Percentiles rank a stretch among this genome's conserved stretches.
These are phyloP conservation scores for Takakia lepidozioides DNA, from an alignment of 225 moss, liverwort and hornwort species.

Conservation along the genomic window DNA sequence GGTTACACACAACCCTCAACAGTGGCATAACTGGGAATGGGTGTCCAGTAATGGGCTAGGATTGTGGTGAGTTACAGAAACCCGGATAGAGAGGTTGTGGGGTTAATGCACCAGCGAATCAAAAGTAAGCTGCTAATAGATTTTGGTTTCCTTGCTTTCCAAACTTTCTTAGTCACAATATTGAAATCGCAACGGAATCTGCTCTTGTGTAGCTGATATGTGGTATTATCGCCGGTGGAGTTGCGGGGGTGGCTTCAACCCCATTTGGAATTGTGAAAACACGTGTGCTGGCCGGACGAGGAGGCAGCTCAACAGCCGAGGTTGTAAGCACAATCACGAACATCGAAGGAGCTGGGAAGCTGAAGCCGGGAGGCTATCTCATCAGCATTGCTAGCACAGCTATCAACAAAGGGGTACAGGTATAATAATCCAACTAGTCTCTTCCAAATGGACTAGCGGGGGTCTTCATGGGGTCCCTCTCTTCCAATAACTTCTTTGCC, in stretches of 20 bases:
- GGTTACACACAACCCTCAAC: no score
- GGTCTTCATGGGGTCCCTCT: not conserved
- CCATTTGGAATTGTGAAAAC: constrained; percentile 66
- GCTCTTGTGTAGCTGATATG: constrained; percentile 54
- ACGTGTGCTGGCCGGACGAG: constrained; percentile 66
- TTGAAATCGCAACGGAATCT: not conserved
- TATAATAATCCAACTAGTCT: constrained; percentile 10
- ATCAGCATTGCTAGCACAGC: constrained; percentile 43
- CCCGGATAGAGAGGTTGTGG: not conserved
- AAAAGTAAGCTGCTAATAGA: not conserved
- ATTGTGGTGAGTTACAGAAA: no score
- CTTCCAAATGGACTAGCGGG: not conserved
- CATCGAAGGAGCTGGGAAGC: constrained; percentile 54
- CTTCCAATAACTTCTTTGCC: not conserved
- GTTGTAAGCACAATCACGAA: constrained; percentile 42
- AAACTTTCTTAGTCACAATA: not conserved
- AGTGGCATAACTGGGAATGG: no score
- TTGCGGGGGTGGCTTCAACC: constrained; percentile 36
- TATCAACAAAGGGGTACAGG: constrained; percentile 78
- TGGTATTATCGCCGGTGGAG: constrained; percentile 77
- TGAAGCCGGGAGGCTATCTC: constrained; percentile 27
- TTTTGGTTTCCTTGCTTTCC: not conserved
- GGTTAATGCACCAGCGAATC: not conserved
- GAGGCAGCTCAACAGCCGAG: constrained; percentile 54
- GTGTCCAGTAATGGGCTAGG: no score